Evolutionary conservation across 176 grass and related monocot genomes (phyloP), one percentile per base, ranked within the genome.

Genomic region (Otatea glauca): DNA sequence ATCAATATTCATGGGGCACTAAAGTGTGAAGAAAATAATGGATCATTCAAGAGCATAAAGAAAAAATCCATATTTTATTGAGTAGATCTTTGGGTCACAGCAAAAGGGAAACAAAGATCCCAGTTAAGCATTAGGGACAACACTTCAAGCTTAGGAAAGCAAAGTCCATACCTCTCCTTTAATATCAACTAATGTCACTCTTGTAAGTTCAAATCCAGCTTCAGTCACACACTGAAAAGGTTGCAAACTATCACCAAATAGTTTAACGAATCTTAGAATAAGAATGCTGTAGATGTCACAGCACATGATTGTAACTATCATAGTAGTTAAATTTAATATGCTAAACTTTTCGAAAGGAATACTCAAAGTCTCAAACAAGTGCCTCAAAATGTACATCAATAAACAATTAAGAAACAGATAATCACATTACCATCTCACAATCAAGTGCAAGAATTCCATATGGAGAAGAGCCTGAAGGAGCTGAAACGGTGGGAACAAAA

Each of bases 191-290:
- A 98, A 83, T 90, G 96, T 95, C 74, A 92, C 83, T 91, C 93
- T 95, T 85, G 96, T 98, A 76, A 94, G 96, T 88, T 98, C 96
- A 86, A 98, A 95, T 32, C 96, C 96, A 83, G 85, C 93, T 82
- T 27, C 51, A 5, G 93, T 95, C 80, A 98, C 88, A 29, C 96
- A 98, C 93, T 98, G 87, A 60, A 89, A 92, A 86, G 55, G 43
- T 81, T 41, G 80, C 27, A 83, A 88, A 90, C 25, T 37, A 68
- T 70, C 53, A 86, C 21, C 38, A 68, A 37, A 78, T 34, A 48
- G 37, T 34, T 70, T 32, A 77, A 72, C 5, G 16, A 72, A 80
- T 35, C 15, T 44, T 32, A 63, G 9, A 37, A 51, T 47, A 50
- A 24, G 18, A 70, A 44, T 56, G 17, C 3, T 6, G 23, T 74